A percentile compares a stretch with the other conserved stretches of the same genome.
Evolutionary conservation across 106 monocot genomes (phyloP).

Genomic region (Dendrobium nobile): DNA sequence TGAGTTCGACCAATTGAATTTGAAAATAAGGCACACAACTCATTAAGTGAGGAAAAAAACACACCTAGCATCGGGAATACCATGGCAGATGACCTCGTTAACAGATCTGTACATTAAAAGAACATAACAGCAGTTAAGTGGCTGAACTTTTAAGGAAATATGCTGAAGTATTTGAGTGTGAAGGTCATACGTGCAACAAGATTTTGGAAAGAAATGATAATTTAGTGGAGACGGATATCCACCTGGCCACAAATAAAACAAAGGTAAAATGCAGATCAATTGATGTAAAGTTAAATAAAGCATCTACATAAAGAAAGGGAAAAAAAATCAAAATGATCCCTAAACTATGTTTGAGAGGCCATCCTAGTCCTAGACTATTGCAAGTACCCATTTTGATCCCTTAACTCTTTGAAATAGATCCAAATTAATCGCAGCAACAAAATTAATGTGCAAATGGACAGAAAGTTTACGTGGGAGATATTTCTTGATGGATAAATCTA

Average conservation of each 20-base stretch:
- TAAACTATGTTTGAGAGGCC: too few relatives aligned
- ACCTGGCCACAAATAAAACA: constrained; percentile 38
- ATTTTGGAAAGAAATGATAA: constrained; percentile 98
- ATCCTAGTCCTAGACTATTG: too few relatives aligned
- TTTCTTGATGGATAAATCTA: too few relatives aligned
- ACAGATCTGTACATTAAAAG: constrained; percentile 66
- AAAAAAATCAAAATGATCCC: too few relatives aligned
- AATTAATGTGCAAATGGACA: too few relatives aligned
- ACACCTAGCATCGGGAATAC: constrained; percentile 98
- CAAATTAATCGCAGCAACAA: too few relatives aligned
- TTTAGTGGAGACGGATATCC: constrained; percentile 96
- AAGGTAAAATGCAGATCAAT: background rate
- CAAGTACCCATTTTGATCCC: too few relatives aligned
- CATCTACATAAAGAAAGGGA: background rate
- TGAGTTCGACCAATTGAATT: background rate
- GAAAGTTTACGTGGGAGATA: too few relatives aligned
- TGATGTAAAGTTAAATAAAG: background rate
- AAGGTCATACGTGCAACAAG: constrained; percentile 98
- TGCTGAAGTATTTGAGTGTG: background rate
- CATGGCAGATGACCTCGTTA: constrained; percentile 99
- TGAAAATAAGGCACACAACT: background rate
- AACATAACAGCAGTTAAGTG: constrained; percentile 1
- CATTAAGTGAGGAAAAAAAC: background rate
- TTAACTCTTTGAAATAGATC: too few relatives aligned
- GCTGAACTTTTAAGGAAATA: background rate